phyloP scores from a whole-genome alignment of 345 rosid genomes.

The Moricandia moricandioides region DNA sequence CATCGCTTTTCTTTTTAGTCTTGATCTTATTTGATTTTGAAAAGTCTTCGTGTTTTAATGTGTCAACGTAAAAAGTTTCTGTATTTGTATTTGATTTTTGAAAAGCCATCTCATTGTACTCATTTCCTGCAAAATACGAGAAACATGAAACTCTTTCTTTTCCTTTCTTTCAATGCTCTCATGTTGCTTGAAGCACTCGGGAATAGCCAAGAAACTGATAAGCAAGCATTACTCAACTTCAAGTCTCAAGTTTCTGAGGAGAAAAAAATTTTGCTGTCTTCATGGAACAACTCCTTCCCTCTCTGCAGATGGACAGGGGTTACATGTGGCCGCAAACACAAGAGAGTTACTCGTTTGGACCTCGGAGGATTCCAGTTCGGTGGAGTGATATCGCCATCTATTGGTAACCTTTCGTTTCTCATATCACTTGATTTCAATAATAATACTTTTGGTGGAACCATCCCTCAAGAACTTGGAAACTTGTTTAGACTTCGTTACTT shows the following conservation, averaged over 20 bases:
- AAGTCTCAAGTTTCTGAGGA: neutral
- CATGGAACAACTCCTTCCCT: neutral
- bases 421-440: neutral
- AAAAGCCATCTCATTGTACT: neutral
- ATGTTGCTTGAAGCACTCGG: too few species aligned
- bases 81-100: too few species aligned
- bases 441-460: neutral
- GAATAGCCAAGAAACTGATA: neutral
- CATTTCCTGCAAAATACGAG: neutral
- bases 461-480: neutral
- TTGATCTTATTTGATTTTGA: too few species aligned
- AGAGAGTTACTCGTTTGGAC: neutral
- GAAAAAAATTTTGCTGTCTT: neutral
- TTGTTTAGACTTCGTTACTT: neutral
- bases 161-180: neutral
- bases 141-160: neutral
- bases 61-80: too few species aligned
- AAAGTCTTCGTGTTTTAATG: too few species aligned
- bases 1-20: too few species aligned
- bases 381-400: neutral
- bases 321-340: neutral
- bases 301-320: neutral
- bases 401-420: neutral
- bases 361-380: neutral
- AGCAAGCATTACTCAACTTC: neutral